Evolutionary conservation across 768 basidiomycete species (phyloP).

Genomic region (Tylopilus vinaceipallidus): DNA sequence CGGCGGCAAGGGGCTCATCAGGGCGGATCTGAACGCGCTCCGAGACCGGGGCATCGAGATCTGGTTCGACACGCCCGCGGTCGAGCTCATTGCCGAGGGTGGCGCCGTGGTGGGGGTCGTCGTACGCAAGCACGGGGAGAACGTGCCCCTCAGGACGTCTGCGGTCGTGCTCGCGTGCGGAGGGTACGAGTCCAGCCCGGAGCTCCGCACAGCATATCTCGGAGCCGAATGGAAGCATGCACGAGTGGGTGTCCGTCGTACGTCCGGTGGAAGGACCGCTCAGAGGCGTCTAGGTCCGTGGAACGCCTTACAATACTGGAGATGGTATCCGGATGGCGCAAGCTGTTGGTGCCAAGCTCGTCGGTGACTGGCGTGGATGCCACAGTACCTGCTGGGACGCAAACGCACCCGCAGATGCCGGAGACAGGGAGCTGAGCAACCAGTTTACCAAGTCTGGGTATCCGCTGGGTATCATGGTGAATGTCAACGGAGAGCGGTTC

Average conservation of each 20-base stretch:
- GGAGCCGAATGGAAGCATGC: constrained; percentile 60
- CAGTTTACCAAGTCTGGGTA: constrained; percentile 75
- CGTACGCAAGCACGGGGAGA: constrained; percentile 38
- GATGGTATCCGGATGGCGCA: constrained; percentile 58
- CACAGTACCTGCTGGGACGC: constrained; percentile 75
- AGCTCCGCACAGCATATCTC: constrained; percentile 51
- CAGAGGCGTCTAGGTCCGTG: constrained; percentile 47
- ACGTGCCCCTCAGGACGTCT: constrained; percentile 36
- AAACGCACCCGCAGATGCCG: constrained; percentile 48
- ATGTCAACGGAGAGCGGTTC: constrained; percentile 54
- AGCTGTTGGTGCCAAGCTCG: constrained; percentile 49
- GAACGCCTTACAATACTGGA: constrained; percentile 70
- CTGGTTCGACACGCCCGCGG: constrained; percentile 56
- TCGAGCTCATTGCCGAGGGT: constrained; percentile 32
- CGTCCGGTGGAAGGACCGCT: background rate
- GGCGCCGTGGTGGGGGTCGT: constrained; percentile 46
- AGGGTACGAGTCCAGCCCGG: constrained; percentile 59
- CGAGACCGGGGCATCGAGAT: constrained; percentile 48
- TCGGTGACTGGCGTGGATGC: constrained; percentile 69
- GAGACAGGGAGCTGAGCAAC: constrained; percentile 60
- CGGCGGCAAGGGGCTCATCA: constrained; percentile 68
- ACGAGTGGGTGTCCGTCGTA: constrained; percentile 36
- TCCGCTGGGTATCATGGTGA: constrained; percentile 70
- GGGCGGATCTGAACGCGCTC: constrained; percentile 51
- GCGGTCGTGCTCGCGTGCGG: constrained; percentile 64